These are phyloP conservation scores for Xylaria sp. DNA, from an alignment of 2,329 filamentous ascomycete species.

Conservation along the genomic window DNA sequence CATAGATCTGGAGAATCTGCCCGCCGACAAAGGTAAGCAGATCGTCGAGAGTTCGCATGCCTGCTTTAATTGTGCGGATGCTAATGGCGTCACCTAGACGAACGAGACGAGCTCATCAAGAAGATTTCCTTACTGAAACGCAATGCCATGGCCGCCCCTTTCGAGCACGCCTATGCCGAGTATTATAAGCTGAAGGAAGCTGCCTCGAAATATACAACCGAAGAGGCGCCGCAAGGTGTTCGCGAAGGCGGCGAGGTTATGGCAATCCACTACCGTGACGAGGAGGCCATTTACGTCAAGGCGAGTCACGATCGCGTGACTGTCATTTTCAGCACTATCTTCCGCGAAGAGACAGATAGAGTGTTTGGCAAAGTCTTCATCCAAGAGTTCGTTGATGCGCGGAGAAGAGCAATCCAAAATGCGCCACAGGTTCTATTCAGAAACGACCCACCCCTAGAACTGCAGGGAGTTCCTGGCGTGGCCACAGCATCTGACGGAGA, in stretches of 20 bases:
- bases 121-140: slow-evolving; percentile 93
- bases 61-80: background rate
- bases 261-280: slow-evolving; percentile 97
- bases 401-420: slow-evolving; percentile 94
- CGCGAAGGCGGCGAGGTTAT: slow-evolving; percentile 90
- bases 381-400: slow-evolving; percentile 97
- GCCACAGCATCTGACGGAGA: slow-evolving; percentile 77
- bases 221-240: slow-evolving; percentile 90
- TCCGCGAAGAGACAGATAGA: slow-evolving; percentile 95
- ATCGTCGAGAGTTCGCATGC: background rate
- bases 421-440: slow-evolving; percentile 96
- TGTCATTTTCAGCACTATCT: slow-evolving; percentile 98
- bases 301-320: slow-evolving; percentile 96
- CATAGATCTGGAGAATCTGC: slow-evolving; percentile 87
- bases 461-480: slow-evolving; percentile 86
- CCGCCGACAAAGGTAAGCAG: slow-evolving; percentile 71
- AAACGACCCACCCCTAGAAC: slow-evolving; percentile 90
- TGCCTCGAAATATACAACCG: slow-evolving; percentile 88
- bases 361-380: slow-evolving; percentile 99
- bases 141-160: slow-evolving; percentile 98
- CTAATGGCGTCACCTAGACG: slow-evolving; percentile 61
- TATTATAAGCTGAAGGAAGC: slow-evolving; percentile 86
- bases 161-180: slow-evolving; percentile 95
- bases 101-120: slow-evolving; percentile 81
- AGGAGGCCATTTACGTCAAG: slow-evolving; percentile 99